Evolutionary conservation across 225 moss, liverwort and hornwort genomes (phyloP).

Genomic region (Rhytidiadelphus loreus): DNA sequence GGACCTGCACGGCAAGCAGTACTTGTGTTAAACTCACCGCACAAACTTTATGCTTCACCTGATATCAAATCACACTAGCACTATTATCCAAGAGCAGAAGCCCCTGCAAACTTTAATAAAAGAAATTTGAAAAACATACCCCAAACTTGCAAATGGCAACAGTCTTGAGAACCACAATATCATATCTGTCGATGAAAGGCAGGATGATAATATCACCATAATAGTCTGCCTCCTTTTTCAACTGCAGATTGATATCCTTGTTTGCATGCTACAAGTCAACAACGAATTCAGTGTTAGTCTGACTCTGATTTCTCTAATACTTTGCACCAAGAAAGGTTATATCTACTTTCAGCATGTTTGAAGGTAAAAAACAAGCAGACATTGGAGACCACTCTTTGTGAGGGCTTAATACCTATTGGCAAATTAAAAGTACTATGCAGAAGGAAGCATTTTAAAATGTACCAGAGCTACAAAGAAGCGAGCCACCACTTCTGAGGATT

Average conservation of each 20-base stretch:
- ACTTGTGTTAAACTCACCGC: neutral
- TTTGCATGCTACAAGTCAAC: slow-evolving; percentile 38
- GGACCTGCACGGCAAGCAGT: slow-evolving; percentile 15
- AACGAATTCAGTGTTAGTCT: neutral
- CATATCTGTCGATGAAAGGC: slow-evolving; percentile 55
- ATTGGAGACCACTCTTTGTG: neutral
- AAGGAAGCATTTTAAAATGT: neutral
- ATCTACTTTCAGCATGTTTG: neutral
- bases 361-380: neutral
- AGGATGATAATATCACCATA: slow-evolving; percentile 48
- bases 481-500: slow-evolving; percentile 37
- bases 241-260: slow-evolving; percentile 49
- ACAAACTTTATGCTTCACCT: neutral
- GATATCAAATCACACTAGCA: neutral
- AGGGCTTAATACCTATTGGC: neutral
- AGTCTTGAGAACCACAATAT: slow-evolving; percentile 57
- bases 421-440: neutral
- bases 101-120: neutral
- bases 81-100: neutral
- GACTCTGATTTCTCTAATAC: neutral
- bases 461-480: slow-evolving; percentile 61
- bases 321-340: neutral
- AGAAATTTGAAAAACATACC: slow-evolving; percentile 18
- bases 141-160: slow-evolving; percentile 53
- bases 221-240: slow-evolving; percentile 50